Evolutionary conservation across 208 protist species (phyloP).

Genomic region (Trypanosoma caninum): DNA sequence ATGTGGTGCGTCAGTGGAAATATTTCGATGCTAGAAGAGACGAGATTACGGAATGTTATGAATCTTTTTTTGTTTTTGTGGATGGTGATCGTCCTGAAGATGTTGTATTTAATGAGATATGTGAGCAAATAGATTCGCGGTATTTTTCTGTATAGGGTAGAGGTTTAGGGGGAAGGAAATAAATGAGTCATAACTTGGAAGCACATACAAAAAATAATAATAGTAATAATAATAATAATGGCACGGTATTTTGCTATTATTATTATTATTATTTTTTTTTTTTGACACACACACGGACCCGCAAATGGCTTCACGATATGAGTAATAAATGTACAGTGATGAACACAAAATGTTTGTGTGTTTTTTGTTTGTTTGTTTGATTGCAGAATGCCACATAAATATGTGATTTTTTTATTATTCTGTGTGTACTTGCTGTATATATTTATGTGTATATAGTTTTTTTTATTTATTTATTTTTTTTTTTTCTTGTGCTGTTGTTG

Average conservation of each 20-base stretch:
- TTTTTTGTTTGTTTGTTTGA: too few relatives aligned
- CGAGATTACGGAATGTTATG: constrained; percentile 58
- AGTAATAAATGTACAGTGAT: too few relatives aligned
- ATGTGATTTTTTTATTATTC: too few relatives aligned
- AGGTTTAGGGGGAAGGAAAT: neutral
- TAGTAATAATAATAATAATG: too few relatives aligned
- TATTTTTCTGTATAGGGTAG: constrained; percentile 28
- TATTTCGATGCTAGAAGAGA: constrained; percentile 45
- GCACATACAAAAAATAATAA: neutral
- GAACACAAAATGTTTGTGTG: too few relatives aligned
- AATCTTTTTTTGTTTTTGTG: constrained; percentile 47
- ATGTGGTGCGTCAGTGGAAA: constrained; percentile 34
- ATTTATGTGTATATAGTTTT: too few relatives aligned
- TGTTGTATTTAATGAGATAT: constrained; percentile 42
- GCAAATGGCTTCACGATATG: too few relatives aligned
- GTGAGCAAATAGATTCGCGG: constrained; percentile 40
- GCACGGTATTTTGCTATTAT: too few relatives aligned
- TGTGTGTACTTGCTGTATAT: too few relatives aligned
- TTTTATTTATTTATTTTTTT: neutral
- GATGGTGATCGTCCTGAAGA: constrained; percentile 32
- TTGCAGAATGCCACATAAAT: too few relatives aligned
- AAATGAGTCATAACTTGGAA: neutral
- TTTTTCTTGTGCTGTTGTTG: neutral
- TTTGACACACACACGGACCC: too few relatives aligned
- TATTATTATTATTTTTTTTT: too few relatives aligned